phyloP scores from a whole-genome alignment of 2,329 filamentous ascomycete genomes.

The Aureobasidium musti region DNA sequence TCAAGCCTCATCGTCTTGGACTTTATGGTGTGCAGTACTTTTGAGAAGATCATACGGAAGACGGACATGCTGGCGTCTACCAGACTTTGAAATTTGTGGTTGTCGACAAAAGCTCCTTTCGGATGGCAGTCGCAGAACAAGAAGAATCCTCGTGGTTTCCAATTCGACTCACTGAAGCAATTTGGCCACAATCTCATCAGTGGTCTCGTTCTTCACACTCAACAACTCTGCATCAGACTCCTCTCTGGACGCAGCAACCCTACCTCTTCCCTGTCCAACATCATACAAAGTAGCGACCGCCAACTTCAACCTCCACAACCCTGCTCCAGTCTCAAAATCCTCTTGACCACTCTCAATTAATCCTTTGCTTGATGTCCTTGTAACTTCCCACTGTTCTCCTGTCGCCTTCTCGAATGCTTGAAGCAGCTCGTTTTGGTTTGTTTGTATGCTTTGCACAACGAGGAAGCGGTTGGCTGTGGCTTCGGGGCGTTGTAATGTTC shows the following conservation, averaged over 20 bases:
- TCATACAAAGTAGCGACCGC: slow-evolving; percentile 32
- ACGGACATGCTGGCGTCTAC: too few relatives aligned
- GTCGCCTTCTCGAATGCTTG: slow-evolving; percentile 34
- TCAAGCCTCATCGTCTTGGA: slow-evolving; percentile 4
- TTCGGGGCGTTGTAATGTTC: slow-evolving; percentile 51
- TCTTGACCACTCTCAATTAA: slow-evolving; percentile 26
- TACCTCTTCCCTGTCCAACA: slow-evolving; percentile 26
- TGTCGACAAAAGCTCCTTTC: too few relatives aligned
- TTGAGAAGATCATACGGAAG: neutral
- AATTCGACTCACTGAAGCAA: neutral
- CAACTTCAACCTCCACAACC: slow-evolving; percentile 30
- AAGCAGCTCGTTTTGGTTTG: slow-evolving; percentile 58
- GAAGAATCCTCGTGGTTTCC: too few relatives aligned
- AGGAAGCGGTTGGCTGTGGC: slow-evolving; percentile 61
- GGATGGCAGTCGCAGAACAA: too few relatives aligned
- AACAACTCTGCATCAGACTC: slow-evolving; percentile 32
- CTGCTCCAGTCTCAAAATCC: neutral
- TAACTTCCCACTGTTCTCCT: slow-evolving; percentile 29
- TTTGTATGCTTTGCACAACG: slow-evolving; percentile 56
- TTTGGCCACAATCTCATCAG: slow-evolving; percentile 27
- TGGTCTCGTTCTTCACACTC: slow-evolving; percentile 31
- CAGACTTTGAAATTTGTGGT: too few relatives aligned
- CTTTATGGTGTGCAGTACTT: slow-evolving; percentile 12
- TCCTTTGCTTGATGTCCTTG: slow-evolving; percentile 8
- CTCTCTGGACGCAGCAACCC: slow-evolving; percentile 28